Conservation (phyloP, 2,329 filamentous ascomycete species). For the Neoascochyta sp. region DNA sequence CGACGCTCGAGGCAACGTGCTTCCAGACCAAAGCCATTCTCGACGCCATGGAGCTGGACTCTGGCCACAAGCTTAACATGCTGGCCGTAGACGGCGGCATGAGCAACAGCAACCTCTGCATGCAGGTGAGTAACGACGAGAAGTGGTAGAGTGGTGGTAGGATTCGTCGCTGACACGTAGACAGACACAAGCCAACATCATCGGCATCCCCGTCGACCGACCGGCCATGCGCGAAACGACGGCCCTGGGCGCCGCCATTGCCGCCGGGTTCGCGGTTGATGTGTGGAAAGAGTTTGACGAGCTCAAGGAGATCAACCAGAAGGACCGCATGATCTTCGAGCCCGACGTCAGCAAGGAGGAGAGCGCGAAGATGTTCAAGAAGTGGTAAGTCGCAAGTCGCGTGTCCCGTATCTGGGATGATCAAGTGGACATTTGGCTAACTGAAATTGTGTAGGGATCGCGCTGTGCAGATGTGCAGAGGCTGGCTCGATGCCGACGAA, state of each 20-base stretch:
- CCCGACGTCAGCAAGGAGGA: conserved; percentile 60
- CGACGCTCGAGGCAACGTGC: conserved; percentile 85
- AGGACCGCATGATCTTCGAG: conserved; percentile 65
- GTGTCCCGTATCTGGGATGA: neutral
- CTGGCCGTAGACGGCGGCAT: conserved; percentile 86
- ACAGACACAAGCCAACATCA: conserved; percentile 77
- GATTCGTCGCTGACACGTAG: conserved; percentile 15
- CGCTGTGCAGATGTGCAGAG: conserved; percentile 73
- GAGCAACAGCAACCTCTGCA: conserved; percentile 82
- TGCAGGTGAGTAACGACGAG: conserved; percentile 55
- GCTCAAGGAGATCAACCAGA: conserved; percentile 67
- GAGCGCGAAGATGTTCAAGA: conserved; percentile 61
- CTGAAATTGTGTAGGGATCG: conserved; percentile 2
- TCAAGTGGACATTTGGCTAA: too few relatives aligned
- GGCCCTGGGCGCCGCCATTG: conserved; percentile 81
- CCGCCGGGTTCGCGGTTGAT: conserved; percentile 77
- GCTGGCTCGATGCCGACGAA: conserved; percentile 58
- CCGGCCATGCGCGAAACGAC: conserved; percentile 90
- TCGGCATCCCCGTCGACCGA: conserved; percentile 76
- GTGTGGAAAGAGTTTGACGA: conserved; percentile 75
- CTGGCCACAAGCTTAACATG: conserved; percentile 67
- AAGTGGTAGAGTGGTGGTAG: too few relatives aligned
- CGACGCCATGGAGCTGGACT: conserved; percentile 86
- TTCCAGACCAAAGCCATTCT: conserved; percentile 91
- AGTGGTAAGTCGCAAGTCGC: conserved; percentile 49